These are phyloP conservation scores for Nissolia schottii DNA, from an alignment of 306 rosid genomes.

Conservation along the genomic window DNA sequence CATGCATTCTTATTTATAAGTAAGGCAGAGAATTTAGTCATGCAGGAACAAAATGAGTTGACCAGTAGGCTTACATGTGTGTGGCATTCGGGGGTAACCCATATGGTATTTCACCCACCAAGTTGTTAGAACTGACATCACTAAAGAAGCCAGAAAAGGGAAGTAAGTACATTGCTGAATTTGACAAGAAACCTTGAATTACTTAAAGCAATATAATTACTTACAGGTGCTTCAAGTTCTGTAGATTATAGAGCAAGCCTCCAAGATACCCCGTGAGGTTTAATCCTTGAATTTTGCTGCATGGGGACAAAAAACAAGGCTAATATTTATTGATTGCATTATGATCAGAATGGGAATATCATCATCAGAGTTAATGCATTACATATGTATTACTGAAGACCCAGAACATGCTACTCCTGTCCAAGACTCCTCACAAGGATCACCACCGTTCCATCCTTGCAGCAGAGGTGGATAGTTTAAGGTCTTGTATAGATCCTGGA, in stretches of 20 bases:
- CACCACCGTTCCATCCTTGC: conserved; percentile 66
- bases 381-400: conserved; percentile 78
- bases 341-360: background rate
- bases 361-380: conserved; percentile 19
- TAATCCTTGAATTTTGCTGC: conserved; percentile 72
- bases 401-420: conserved; percentile 76
- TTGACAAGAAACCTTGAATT: background rate
- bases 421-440: conserved; percentile 93
- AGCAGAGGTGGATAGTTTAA: conserved; percentile 56
- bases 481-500: conserved; percentile 55
- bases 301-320: conserved; percentile 1
- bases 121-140: conserved; percentile 73
- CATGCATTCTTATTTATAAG: background rate
- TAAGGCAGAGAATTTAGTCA: background rate
- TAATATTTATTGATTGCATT: background rate
- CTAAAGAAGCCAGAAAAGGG: conserved; percentile 40
- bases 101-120: conserved; percentile 68
- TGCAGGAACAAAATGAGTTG: background rate
- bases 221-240: conserved; percentile 68
- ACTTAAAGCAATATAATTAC: conserved; percentile 15
- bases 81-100: conserved; percentile 78
- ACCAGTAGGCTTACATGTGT: conserved; percentile 58
- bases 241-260: conserved; percentile 52
- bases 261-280: conserved; percentile 78
- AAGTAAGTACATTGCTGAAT: background rate